Evolutionary conservation across 2,329 filamentous ascomycete genomes (phyloP), one percentile per base, ranked within the genome.

Genomic region (Venturia carpophila): DNA sequence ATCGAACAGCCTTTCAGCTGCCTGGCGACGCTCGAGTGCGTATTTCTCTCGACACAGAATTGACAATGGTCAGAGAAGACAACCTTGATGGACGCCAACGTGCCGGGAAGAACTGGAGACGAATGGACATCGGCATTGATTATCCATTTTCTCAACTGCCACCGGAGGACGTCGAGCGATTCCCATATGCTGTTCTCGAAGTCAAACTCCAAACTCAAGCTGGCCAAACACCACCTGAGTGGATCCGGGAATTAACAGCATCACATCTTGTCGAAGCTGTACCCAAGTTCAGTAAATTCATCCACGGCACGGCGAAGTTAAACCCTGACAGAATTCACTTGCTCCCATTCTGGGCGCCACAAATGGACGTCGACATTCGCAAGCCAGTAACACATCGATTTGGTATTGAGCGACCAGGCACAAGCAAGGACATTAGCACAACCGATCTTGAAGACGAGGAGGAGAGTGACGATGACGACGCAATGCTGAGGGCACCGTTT

Each of bases 241-340:
- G 94, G 94, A 93, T 99, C 70, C 88, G 92, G 27, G 91, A 97
- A 73, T 83, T 99, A 63, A 96, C 92, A 56, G 84, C 91, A 15
- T 96, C 92, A 68, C 94, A 99, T 78, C 83, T 99, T 19, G 94
- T 99, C 1, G 94, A 99, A 78, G 92, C 94, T n/a, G 92, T 99
- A 2, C 94, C 94, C 68, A 99, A 99, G 74, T 99, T 97, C 77
- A 97, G 92, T 73, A 99, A 99, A 78, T 99, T 97, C 75, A 97
- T 99, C 66, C 94, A 99, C 75, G 94, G 94, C 66, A 92, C 88
- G 1, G 93, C 93, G 11, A 90, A 86, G 13, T 79, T 99, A 58
- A 95, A 97, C 75, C 92, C 92, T 0, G 84, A 87, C 56, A 86
- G 89, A 65, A 99, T 99, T 76, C 82, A 97, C 60, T 82, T 99